These are phyloP conservation scores for Vicia villosa DNA, from an alignment of 306 rosid species.

Conservation along the genomic window DNA sequence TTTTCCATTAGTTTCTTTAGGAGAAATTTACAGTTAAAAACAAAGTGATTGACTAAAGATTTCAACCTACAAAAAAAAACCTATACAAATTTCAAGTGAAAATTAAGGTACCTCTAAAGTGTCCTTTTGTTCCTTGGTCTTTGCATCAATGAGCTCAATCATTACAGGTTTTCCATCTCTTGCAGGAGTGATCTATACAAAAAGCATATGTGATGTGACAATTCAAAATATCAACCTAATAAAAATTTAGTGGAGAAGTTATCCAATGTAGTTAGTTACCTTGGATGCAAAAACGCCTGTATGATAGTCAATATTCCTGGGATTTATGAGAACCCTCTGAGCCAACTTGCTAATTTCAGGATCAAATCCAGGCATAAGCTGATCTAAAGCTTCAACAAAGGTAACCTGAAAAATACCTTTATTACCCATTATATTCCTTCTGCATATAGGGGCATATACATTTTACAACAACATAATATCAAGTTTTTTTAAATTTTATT, in stretches of 20 bases:
- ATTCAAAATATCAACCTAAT: constrained; percentile 22
- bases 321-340: constrained; percentile 91
- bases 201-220: constrained; percentile 14
- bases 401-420: constrained; percentile 71
- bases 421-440: constrained; percentile 24
- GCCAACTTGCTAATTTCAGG: constrained; percentile 98
- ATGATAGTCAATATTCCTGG: constrained; percentile 86
- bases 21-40: constrained; percentile 1
- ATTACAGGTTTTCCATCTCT: constrained; percentile 91
- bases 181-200: constrained; percentile 86
- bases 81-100: background rate
- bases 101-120: constrained; percentile 75
- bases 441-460: constrained; percentile 2
- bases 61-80: background rate
- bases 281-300: constrained; percentile 95
- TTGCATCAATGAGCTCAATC: constrained; percentile 96
- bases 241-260: constrained; percentile 25
- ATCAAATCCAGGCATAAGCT: constrained; percentile 99
- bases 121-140: constrained; percentile 86
- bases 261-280: constrained; percentile 50
- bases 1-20: background rate
- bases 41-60: constrained; percentile 26
- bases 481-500: background rate
- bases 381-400: constrained; percentile 93
- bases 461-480: constrained; percentile 25